Base-by-base conservation (phyloP, 495 filamentous ascomycete genomes). In the Alectoria sarmentosa region DNA sequence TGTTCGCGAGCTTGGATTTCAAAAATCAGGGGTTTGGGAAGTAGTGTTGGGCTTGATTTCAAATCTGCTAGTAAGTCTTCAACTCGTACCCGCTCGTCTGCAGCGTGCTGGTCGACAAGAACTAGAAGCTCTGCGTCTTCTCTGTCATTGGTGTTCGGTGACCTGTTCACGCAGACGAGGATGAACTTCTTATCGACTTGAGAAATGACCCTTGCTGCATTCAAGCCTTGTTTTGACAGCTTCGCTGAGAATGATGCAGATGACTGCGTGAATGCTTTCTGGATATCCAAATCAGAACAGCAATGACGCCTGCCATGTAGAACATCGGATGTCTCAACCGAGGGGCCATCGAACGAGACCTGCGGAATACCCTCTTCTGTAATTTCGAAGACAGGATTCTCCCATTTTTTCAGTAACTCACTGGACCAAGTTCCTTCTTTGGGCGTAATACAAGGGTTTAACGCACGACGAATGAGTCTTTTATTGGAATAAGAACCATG, bases 141-240 rank as follows among this genome's bases (percentile, higher is more conserved):
- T 30, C 58, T 59, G 32, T 32, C 38, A 32, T 10, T 36, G 28
- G 15, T 65, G 6, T 44, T 56, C 46, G 38, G 11, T 17, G 57
- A 70, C 34, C 57, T 42, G 11, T 46, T 52, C 46, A 89, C 76
- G 66, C 84, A 89, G 30, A 82, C 80, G 5, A 98, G 76, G 52
- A 98, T 90, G 71, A 92, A 98, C 73, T 98, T 98, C 23, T 75
- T 80, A 69, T 98, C 93, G 0, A 98, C 88, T 68, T 98, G 94
- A 0, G 84, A 82, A 42, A 98, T 82, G 8, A 96, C 77, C 57
- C 80, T 73, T 6, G 90, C 88, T 14, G 73, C 72, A 26, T 72
- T 72, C n/a, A 98, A 79, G 7, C 81, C 81, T 15, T 77, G 65
- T 67, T 87, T 92, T 3, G 84, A 89, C 10, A 98, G 74, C 57